A percentile compares a stretch with the other conserved stretches of the same genome.
These are phyloP conservation scores for Myxozyma geophila DNA, from an alignment of 805 yeast species.

Conservation along the genomic window DNA sequence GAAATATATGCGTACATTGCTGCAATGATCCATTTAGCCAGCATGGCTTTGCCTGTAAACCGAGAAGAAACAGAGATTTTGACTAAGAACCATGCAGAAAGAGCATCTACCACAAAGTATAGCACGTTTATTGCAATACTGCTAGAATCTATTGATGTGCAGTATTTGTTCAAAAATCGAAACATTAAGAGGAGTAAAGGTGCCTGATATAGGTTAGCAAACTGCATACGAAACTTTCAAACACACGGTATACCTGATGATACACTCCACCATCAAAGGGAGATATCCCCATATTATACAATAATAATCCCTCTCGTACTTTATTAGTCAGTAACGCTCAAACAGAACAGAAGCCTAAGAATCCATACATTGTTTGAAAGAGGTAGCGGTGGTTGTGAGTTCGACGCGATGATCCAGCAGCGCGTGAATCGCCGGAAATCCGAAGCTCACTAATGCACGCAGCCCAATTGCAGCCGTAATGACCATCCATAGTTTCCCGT, in stretches of 20 bases:
- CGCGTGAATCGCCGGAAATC: slow-evolving; percentile 25
- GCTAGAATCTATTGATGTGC: slow-evolving; percentile 51
- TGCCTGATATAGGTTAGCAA: slow-evolving; percentile 8
- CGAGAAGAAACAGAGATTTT: slow-evolving; percentile 49
- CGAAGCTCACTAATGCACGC: slow-evolving; percentile 11
- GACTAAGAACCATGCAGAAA: slow-evolving; percentile 58
- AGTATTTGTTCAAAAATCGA: slow-evolving; percentile 62
- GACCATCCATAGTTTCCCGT: slow-evolving; percentile 8
- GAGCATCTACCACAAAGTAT: slow-evolving; percentile 63
- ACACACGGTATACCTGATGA: slow-evolving; percentile 55
- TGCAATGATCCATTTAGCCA: slow-evolving; percentile 52
- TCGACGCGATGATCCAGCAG: slow-evolving; percentile 59
- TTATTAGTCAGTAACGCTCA: slow-evolving; percentile 37
- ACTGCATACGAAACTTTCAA: background rate
- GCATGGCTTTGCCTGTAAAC: slow-evolving; percentile 7
- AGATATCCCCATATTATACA: slow-evolving; percentile 59
- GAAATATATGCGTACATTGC: slow-evolving; percentile 46
- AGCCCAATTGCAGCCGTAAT: slow-evolving; percentile 14
- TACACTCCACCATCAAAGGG: slow-evolving; percentile 85
- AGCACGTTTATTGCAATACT: slow-evolving; percentile 46
- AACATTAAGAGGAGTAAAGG: slow-evolving; percentile 47
- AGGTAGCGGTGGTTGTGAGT: slow-evolving; percentile 73
- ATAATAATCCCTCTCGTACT: slow-evolving; percentile 68
- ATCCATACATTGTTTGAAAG: slow-evolving; percentile 56
- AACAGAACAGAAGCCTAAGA: slow-evolving; percentile 40